A percentile compares a stretch with the other conserved stretches of the same genome.
phyloP scores from a whole-genome alignment of 768 basidiomycete species.

The Tulasnella sp. region DNA sequence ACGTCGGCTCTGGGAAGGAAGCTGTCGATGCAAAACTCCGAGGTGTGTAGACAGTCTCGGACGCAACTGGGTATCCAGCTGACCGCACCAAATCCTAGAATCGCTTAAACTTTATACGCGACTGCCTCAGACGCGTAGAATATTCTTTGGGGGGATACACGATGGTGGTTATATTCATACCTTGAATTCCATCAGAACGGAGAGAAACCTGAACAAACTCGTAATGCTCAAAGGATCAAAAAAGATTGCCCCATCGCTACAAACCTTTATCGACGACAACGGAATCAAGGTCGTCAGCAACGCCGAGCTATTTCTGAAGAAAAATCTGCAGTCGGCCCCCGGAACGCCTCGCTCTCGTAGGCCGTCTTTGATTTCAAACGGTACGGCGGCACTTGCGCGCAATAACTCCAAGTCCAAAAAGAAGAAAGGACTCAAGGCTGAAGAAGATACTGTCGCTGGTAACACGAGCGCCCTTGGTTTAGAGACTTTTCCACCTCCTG shows the following conservation, averaged over 20 bases:
- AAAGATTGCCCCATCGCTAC: constrained; percentile 47
- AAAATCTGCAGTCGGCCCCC: background rate
- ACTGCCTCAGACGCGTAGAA: constrained; percentile 48
- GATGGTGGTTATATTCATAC: constrained; percentile 58
- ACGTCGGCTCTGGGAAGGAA: constrained; percentile 60
- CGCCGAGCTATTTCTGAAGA: background rate
- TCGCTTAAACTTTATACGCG: constrained; percentile 55
- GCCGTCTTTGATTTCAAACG: too few species aligned
- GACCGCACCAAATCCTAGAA: constrained; percentile 31
- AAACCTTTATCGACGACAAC: constrained; percentile 30
- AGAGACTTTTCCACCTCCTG: background rate
- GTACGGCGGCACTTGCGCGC: background rate
- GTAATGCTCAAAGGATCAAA: constrained; percentile 50
- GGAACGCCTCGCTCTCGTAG: too few species aligned
- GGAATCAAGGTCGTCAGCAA: background rate
- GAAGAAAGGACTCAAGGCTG: background rate
- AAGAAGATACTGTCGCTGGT: background rate
- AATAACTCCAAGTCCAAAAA: background rate
- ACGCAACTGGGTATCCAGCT: background rate
- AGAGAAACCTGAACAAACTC: constrained; percentile 50
- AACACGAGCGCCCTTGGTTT: background rate
- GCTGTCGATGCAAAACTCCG: constrained; percentile 65
- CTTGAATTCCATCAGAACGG: constrained; percentile 51
- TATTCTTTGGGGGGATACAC: constrained; percentile 48
- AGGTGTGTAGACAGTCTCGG: constrained; percentile 31